Base-by-base conservation (phyloP, 768 basidiomycete genomes). In the Russula lepida region DNA sequence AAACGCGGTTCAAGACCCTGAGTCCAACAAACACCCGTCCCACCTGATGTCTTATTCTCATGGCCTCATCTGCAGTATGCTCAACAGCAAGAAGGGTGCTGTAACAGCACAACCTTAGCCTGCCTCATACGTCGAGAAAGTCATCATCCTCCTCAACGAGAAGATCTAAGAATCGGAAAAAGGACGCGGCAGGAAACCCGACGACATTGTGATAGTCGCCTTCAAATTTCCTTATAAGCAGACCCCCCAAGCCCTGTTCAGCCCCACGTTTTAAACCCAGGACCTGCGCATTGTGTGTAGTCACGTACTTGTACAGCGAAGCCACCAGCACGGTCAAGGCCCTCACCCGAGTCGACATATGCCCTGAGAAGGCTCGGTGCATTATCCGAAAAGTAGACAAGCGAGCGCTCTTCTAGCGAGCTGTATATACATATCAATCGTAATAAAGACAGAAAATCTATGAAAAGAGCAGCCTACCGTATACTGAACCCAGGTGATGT, bases 141-240 rank as follows among this genome's bases (percentile, higher is more conserved):
- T 91, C 89, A 0, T 78, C 76, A 56, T 92, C 89, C 54, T 92
- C 88, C 28, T 89, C 87, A 12, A 83, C 75, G 12, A 89, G 69
- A n/a, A 80, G 65, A 54, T 88, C 85, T 44, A 93, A 68, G 52
- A 88, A 80, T 49, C 82, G 82, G 73, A 92, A 85, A 73, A 93
- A 93, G 8, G 89, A 88, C 6, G 92, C 81, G 0, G 84, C 89
- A 2, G 95, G 95, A 71, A 97, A 98, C 4, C 94, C 95, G 15
- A 94, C 92, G 2, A 91, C 86, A 67, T 97, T 98, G 66, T 89
- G 79, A 69, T 86, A 95, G 66, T 93, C 90, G 0, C 93, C 94
- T 53, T 95, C 89, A 25, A 97, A 81, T 68, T 90, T 89, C 54
- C 89, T 80, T 56, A 98, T 74, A 43, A 98, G 76, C 48, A 92